A percentile compares a stretch with the other conserved stretches of the same genome.
Conservation (phyloP, 306 rosid genomes). For the Mimosa bimucronata region DNA sequence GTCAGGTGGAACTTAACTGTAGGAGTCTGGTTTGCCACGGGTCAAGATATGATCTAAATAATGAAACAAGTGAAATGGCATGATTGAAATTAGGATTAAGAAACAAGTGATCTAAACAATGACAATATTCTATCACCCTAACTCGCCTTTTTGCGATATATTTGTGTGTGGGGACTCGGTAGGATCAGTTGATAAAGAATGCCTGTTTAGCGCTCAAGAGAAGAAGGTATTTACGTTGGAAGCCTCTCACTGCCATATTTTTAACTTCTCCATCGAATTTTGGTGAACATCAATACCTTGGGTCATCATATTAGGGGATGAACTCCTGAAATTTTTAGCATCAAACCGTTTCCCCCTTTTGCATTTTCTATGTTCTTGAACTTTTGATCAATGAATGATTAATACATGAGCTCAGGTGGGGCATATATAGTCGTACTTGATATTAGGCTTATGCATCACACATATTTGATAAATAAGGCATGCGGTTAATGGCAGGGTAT, state of each 20-base stretch:
- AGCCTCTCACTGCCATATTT: no score
- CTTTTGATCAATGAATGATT: not conserved
- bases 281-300: not conserved
- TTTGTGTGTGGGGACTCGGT: not conserved
- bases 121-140: not conserved
- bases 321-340: not conserved
- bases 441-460: not conserved
- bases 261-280: no score
- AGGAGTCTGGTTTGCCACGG: no score
- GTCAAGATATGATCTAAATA: not conserved
- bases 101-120: not conserved
- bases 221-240: not conserved
- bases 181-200: not conserved
- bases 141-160: not conserved
- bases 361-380: not conserved
- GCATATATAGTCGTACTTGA: not conserved
- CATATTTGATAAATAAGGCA: not conserved
- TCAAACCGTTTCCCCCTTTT: not conserved
- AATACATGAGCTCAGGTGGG: not conserved
- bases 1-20: no score
- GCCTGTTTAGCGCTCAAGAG: not conserved
- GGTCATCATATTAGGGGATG: not conserved
- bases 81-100: no score
- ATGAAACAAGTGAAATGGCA: no score
- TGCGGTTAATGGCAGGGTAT: no score